These are phyloP conservation scores for Crithidia thermophila DNA, from an alignment of 208 protist species.

Conservation along the genomic window DNA sequence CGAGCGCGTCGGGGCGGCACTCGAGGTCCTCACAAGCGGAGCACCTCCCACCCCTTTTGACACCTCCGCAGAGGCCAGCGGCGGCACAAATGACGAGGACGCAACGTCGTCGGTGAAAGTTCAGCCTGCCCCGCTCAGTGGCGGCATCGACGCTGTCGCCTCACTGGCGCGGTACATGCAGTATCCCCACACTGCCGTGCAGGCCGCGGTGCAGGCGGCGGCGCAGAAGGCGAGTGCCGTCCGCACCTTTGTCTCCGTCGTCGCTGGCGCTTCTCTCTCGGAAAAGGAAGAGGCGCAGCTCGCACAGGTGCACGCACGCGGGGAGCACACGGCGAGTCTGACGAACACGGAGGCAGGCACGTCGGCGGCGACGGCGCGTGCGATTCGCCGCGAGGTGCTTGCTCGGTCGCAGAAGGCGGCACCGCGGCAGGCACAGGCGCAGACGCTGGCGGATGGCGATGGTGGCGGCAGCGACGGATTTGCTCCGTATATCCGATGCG, in stretches of 20 bases:
- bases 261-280: conserved; percentile 5
- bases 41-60: too few relatives aligned
- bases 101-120: background rate
- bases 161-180: conserved; percentile 8
- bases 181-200: conserved; percentile 10
- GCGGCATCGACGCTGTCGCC: background rate
- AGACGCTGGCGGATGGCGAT: conserved; percentile 1
- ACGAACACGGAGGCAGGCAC: background rate
- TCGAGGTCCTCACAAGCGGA: conserved; percentile 19
- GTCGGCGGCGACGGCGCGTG: background rate
- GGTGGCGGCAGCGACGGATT: too few relatives aligned
- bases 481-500: background rate
- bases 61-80: background rate
- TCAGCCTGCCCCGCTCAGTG: background rate
- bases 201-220: background rate
- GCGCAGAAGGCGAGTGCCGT: background rate
- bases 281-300: conserved; percentile 11
- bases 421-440: too few relatives aligned
- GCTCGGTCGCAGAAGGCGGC: too few relatives aligned
- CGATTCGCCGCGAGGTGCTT: background rate
- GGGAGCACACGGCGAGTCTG: background rate
- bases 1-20: conserved; percentile 24
- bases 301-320: background rate
- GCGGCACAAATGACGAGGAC: background rate
- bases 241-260: conserved; percentile 11